Conservation (phyloP, 139 green algal species). For the Axilococcus clingmanii region DNA sequence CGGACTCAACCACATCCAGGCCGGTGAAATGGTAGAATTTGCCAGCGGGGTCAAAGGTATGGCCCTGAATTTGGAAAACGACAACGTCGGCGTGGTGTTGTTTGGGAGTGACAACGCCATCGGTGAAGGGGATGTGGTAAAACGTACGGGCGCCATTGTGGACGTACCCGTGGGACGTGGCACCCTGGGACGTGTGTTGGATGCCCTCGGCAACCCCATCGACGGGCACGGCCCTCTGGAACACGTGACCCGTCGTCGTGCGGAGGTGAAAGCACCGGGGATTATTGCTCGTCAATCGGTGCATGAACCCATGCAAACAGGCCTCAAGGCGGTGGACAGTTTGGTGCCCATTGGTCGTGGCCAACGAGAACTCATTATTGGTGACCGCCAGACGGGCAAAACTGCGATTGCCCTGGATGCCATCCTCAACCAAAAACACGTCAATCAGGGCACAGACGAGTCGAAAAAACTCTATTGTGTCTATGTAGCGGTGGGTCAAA, state of each 20-base stretch:
- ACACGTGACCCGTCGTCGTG: conserved; percentile 44
- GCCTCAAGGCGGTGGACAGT: conserved; percentile 70
- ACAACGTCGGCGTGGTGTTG: conserved; percentile 87
- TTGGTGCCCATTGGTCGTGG: conserved; percentile 82
- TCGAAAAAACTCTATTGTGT: conserved; percentile 76
- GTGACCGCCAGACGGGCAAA: conserved; percentile 86
- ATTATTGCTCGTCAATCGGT: conserved; percentile 65
- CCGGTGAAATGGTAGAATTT: conserved; percentile 89
- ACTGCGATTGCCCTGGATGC: conserved; percentile 82
- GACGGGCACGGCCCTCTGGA: conserved; percentile 74
- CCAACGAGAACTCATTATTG: conserved; percentile 88
- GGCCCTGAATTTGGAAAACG: conserved; percentile 82
- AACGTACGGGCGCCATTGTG: conserved; percentile 81
- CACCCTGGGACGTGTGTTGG: conserved; percentile 74
- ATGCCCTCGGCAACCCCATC: conserved; percentile 77
- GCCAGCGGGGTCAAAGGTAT: conserved; percentile 75
- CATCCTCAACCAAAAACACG: conserved; percentile 49
- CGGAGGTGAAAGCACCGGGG: conserved; percentile 75
- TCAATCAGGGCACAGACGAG: conserved; percentile 25
- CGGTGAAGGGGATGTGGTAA: conserved; percentile 72
- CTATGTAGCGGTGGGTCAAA: conserved; percentile 83
- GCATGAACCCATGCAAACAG: conserved; percentile 59
- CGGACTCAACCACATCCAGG: conserved; percentile 72
- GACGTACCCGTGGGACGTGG: conserved; percentile 78
- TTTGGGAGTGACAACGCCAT: conserved; percentile 76